Conservation (phyloP, 345 rosid genomes). For the Salix brachista region DNA sequence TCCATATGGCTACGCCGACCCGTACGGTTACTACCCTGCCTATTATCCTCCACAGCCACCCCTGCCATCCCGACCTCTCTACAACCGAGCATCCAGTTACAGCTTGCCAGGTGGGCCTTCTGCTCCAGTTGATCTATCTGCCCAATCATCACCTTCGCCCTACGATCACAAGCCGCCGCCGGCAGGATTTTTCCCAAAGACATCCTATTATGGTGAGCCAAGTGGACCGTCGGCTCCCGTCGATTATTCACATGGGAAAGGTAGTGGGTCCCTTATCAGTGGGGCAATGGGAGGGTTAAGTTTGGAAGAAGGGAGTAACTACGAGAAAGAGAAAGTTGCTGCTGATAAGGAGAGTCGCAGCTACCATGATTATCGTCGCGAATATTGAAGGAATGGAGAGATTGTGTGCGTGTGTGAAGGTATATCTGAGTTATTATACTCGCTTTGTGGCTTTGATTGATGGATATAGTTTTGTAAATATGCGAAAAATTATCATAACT, state of each 20-base stretch:
- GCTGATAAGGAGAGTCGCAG: slow-evolving; percentile 27
- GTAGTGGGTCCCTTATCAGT: not conserved
- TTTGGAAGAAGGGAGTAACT: slow-evolving; percentile 41
- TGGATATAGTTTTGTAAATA: not conserved
- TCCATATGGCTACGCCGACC: slow-evolving; percentile 26
- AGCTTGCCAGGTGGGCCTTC: slow-evolving; percentile 35
- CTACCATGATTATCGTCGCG: slow-evolving; percentile 39
- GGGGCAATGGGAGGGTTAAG: slow-evolving; percentile 30
- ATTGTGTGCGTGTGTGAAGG: not conserved
- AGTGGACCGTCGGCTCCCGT: slow-evolving; percentile 54
- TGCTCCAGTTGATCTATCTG: slow-evolving; percentile 39
- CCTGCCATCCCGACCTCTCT: slow-evolving; percentile 41
- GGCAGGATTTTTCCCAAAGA: slow-evolving; percentile 6
- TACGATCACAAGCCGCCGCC: slow-evolving; percentile 41
- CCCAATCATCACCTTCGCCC: slow-evolving; percentile 9
- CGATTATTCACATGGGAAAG: slow-evolving; percentile 41
- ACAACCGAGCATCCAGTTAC: slow-evolving; percentile 34
- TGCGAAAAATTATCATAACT: not conserved
- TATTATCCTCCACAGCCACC: slow-evolving; percentile 34
- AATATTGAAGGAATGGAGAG: slow-evolving; percentile 24
- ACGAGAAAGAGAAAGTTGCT: slow-evolving; percentile 30
- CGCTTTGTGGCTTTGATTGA: not conserved
- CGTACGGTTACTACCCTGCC: slow-evolving; percentile 29
- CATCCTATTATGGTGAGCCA: slow-evolving; percentile 32
- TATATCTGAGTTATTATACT: not conserved